Evolutionary conservation across 441 rosid species (phyloP), one percentile per base, ranked within the genome.

Genomic region (Jatropha podagrica): DNA sequence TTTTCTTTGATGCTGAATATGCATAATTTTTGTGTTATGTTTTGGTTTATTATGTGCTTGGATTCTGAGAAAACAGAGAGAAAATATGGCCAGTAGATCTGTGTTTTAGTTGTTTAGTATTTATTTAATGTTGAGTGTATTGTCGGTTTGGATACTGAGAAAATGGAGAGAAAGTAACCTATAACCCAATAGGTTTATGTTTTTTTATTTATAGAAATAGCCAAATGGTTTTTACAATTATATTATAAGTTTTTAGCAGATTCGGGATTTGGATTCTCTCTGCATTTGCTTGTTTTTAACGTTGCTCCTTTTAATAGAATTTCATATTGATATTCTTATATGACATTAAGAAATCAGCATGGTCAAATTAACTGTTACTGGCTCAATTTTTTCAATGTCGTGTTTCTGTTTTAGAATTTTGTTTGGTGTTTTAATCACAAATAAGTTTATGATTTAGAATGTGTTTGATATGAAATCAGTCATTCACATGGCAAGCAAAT

Each of bases 71-170:
- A 38, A 65, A 73, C 15, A 6, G 44, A 71, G 42, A 68, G 55
- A 49, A 26, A 68, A 49, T 7, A 71, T n/a, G 12, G 12, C 48
- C 14, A 23, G 9, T 44, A 38, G 15, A 20, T 51, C 14, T 13
- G 4, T 40, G 9, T 15, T 63, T 38, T 15, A 32, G 32, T 49
- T 38, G 9, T 68, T 4, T 7, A 32, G 32, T 67, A 48, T n/a
- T 49, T 4, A 1, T 37, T 26, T 56, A 1, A 3, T 44, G 8
- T 44, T 6, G 32, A 32, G 20, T 27, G 0, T 60, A 14, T 59
- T 58, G 8, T 61, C 74, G 64, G 46, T 73, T 62, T 74, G 77
- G 77, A 64, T 65, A 41, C 52, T 54, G 64, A 65, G 62, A 65
- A 38, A 65, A 63, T 8, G 6, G 44, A 55, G 20, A 48, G 38